Evolutionary conservation across 805 yeast species (phyloP), one percentile per base, ranked within the genome.

Genomic region (Priceomyces haplophilus): DNA sequence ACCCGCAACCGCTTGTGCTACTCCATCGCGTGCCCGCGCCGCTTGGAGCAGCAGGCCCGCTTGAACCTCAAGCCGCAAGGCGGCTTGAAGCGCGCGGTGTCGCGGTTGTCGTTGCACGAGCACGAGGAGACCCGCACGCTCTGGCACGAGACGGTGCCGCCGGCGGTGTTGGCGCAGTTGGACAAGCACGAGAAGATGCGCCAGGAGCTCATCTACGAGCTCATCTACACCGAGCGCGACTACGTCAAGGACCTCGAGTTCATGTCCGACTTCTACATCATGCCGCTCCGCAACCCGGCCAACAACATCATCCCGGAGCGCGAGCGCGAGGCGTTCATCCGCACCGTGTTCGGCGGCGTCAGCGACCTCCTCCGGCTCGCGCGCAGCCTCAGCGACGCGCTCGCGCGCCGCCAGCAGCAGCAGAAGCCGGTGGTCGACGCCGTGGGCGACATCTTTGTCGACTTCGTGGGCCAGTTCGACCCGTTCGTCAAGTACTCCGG

Each of bases 401-500:
- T 93, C 44, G 82, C 95, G 0, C 80, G 85, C 52, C 78, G 98
- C 52, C 76, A 71, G 42, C 97, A 91, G 62, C 88, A 82, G 56
- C 82, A 80, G 50, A 80, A 85, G 33, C 93, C 95, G 0, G 87
- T 90, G 4, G 91, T 90, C 20, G 82, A 82, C 44, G 82, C 84
- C 29, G 75, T 93, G 54, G 97, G 96, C 35, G 99, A 93, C 61
- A 77, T 93, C 1, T 80, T 93, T 46, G 64, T 90, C 43, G 93
- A 89, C 52, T 85, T 75, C 56, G 88, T 89, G 20, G 88, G 93
- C 4, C 78, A 79, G 44, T 90, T 93, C 62, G 96, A 90, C 49
- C 96, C 98, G 3, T 93, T 91, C 64, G 84, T 93, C 32, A 78
- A 84, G 34, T 93, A 93, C 62, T 95, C 96, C 45, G 97, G 97